Evolutionary conservation across 2,329 filamentous ascomycete genomes (phyloP), one percentile per base, ranked within the genome.

Genomic region (Colletotrichum shisoi): DNA sequence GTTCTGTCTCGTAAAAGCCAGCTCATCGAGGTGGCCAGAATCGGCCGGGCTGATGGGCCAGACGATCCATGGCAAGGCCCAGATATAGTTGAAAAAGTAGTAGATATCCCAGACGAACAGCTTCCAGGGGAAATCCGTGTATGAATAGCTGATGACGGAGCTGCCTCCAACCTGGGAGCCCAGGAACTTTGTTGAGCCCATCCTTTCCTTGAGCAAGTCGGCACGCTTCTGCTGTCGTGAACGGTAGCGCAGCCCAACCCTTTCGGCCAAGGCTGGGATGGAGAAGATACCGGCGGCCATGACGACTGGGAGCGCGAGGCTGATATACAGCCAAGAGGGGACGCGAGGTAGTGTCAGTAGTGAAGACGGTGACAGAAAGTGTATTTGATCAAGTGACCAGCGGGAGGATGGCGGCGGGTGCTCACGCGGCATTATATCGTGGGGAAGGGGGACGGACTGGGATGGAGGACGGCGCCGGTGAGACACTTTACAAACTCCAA

Each of bases 21-120:
- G 79, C 78, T 94, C 91, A 71, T 89, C 87, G 53, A 91, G 78
- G 57, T 81, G 71, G 15, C 80, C 84, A 1, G 85, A 85, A 48
- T 81, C 80, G 61, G 79, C 79, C 1, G 87, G 83, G 15, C 74
- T 75, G 8, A 89, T 51, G 0, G 90, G 90, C 71, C 84, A 79
- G n/a, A 91, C 62, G 42, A 91, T 79, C 74, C 84, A 86, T 2
- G 87, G 88, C 21, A 91, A 74, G 3, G 84, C 82, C 83, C 84
- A 86, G 61, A 77, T 68, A 69, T 84, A 86, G 58, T 78, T 75
- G 74, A 86, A 83, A 76, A 87, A 87, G 71, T 82, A 83, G 72
- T 81, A 82, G n/a, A 85, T 71, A 67, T 88, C 85, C 74, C 80
- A 83, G 52, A 78, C 74, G 57, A 87, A 75, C 56, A 87, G 79